These are phyloP conservation scores for Byssoonygena ceratinophila DNA, from an alignment of 2,329 filamentous ascomycete species.

Conservation along the genomic window DNA sequence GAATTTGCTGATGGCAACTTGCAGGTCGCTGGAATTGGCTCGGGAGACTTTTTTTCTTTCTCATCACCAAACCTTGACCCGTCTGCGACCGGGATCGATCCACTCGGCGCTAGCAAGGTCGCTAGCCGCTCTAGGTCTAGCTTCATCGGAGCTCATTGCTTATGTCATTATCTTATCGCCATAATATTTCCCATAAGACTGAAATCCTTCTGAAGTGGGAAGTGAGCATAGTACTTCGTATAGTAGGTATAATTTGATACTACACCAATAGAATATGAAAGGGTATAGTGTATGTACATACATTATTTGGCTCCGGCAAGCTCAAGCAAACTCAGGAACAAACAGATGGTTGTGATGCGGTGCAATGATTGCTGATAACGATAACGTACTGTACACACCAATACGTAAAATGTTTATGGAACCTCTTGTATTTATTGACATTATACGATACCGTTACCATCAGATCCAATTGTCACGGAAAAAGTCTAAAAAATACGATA, in stretches of 20 bases:
- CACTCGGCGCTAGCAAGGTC: background rate
- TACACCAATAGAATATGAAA: no score
- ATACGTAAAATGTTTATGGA: background rate
- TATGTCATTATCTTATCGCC: background rate
- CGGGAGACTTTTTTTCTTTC: background rate
- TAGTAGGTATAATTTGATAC: no score
- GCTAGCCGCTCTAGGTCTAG: background rate
- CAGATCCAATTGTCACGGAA: background rate
- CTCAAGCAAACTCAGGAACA: background rate
- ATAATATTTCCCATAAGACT: no score
- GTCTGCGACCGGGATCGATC: no score
- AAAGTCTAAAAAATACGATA: slow-evolving; percentile 1
- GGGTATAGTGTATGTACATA: no score
- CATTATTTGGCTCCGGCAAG: no score
- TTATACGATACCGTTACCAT: background rate
- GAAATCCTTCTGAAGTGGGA: no score
- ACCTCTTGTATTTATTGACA: background rate
- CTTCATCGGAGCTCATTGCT: background rate
- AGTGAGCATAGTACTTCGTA: no score
- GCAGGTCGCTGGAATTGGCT: background rate
- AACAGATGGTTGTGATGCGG: background rate
- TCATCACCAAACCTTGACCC: background rate
- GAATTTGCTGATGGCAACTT: background rate
- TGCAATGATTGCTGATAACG: background rate
- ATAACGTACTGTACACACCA: background rate